Percentiles rank a stretch among this genome's conserved stretches.
These are phyloP conservation scores for Pythium rhizo-oryzae DNA, from an alignment of 352 stramenopile species.

Conservation along the genomic window DNA sequence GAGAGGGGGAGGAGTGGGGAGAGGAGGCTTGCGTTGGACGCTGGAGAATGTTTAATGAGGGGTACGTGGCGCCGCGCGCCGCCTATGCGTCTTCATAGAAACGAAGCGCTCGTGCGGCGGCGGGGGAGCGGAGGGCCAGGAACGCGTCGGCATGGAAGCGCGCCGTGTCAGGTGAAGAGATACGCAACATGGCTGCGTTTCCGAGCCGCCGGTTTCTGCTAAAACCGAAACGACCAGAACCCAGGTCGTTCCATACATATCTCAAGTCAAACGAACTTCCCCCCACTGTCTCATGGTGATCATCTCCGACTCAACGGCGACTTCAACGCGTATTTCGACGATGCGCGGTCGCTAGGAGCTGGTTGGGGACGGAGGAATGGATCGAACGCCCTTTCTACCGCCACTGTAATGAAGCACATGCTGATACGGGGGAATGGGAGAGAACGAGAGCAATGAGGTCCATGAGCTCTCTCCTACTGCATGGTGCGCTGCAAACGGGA, in stretches of 20 bases:
- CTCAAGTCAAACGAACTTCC: not conserved
- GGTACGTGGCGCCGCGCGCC: not conserved
- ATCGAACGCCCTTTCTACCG: too few species aligned
- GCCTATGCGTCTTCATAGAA: constrained; percentile 10
- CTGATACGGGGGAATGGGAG: too few species aligned
- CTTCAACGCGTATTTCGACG: not conserved
- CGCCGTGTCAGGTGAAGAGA: not conserved
- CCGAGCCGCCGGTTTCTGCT: not conserved
- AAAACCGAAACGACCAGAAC: not conserved
- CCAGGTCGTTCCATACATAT: too few species aligned
- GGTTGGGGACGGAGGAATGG: too few species aligned
- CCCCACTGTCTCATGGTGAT: too few species aligned
- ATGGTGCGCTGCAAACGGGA: too few species aligned
- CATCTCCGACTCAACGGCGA: not conserved
- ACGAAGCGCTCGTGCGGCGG: not conserved
- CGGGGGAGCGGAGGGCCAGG: not conserved
- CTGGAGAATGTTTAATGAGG: constrained; percentile 11
- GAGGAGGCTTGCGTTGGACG: constrained; percentile 6
- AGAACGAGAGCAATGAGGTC: too few species aligned
- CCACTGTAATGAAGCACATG: too few species aligned
- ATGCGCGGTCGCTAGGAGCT: too few species aligned
- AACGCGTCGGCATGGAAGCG: constrained; percentile 1
- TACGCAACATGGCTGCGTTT: constrained; percentile 13
- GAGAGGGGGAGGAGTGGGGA: too few species aligned
- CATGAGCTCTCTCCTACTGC: too few species aligned